These are phyloP conservation scores for Pisolithus thermaeus DNA, from an alignment of 1,284 basidiomycete genomes.

Conservation along the genomic window DNA sequence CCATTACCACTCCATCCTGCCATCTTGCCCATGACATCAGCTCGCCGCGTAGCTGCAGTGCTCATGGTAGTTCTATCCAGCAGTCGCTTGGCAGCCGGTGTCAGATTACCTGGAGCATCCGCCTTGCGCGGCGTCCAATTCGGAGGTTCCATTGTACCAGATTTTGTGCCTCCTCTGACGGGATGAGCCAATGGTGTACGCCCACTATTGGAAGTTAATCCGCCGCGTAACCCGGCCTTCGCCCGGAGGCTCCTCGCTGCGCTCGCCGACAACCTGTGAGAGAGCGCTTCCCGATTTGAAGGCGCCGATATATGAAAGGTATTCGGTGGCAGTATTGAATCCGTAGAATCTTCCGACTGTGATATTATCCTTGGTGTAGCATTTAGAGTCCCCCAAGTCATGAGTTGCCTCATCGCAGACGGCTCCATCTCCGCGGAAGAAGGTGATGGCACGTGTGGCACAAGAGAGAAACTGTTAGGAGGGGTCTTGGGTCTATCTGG, in stretches of 20 bases:
- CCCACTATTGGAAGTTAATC: slow-evolving; percentile 33
- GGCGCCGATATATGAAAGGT: slow-evolving; percentile 71
- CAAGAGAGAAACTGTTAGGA: slow-evolving; percentile 58
- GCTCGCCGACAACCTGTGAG: slow-evolving; percentile 69
- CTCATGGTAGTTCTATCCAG: slow-evolving; percentile 66
- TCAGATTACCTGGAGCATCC: slow-evolving; percentile 64
- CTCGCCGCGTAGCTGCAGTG: slow-evolving; percentile 54
- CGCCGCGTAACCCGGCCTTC: slow-evolving; percentile 58
- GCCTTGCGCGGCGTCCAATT: slow-evolving; percentile 60
- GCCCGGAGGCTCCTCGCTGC: slow-evolving; percentile 64
- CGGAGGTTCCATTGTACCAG: slow-evolving; percentile 65
- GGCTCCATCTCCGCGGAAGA: slow-evolving; percentile 76
- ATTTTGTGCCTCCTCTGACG: slow-evolving; percentile 27
- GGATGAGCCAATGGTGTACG: slow-evolving; percentile 28
- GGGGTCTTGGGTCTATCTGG: slow-evolving; percentile 58
- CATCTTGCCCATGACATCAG: slow-evolving; percentile 61
- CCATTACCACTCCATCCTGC: slow-evolving; percentile 52
- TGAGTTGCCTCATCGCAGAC: slow-evolving; percentile 74
- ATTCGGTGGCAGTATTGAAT: slow-evolving; percentile 42
- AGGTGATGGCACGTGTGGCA: slow-evolving; percentile 83
- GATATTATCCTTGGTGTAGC: slow-evolving; percentile 83
- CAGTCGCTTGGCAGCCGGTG: slow-evolving; percentile 73
- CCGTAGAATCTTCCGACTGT: slow-evolving; percentile 50
- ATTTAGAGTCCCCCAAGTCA: slow-evolving; percentile 90
- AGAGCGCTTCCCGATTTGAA: slow-evolving; percentile 70